A percentile compares a stretch with the other conserved stretches of the same genome.
These are phyloP conservation scores for Phytophthora cryptogea DNA, from an alignment of 352 stramenopile genomes.

Conservation along the genomic window DNA sequence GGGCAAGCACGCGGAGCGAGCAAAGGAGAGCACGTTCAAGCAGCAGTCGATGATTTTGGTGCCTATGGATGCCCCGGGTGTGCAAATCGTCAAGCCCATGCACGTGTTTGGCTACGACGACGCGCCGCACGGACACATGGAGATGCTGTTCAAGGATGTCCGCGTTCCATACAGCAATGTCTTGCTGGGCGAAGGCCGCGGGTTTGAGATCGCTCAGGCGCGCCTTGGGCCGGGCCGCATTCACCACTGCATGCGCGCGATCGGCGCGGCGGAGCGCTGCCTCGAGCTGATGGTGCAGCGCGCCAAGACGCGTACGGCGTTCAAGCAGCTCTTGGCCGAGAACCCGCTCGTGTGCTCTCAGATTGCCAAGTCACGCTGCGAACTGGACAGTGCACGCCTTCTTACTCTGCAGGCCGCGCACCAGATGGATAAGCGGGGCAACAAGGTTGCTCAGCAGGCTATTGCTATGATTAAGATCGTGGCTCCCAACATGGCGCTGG, in stretches of 20 bases:
- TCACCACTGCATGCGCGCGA: conserved; percentile 98
- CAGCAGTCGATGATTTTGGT: conserved; percentile 93
- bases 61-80: conserved; percentile 89
- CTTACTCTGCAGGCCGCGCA: conserved; percentile 91
- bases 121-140: conserved; percentile 94
- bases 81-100: conserved; percentile 90
- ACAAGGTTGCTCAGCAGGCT: conserved; percentile 89
- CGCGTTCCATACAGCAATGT: conserved; percentile 91
- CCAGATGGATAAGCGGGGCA: conserved; percentile 85
- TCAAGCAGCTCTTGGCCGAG: conserved; percentile 93
- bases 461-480: conserved; percentile 98
- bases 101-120: conserved; percentile 97
- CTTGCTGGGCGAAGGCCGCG: conserved; percentile 78
- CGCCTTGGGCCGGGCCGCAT: conserved; percentile 96
- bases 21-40: conserved; percentile 51
- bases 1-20: conserved; percentile 57
- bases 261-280: conserved; percentile 90
- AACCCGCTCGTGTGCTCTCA: conserved; percentile 82
- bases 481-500: conserved; percentile 90
- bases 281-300: conserved; percentile 88
- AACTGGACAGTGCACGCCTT: conserved; percentile 84
- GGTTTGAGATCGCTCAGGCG: conserved; percentile 90
- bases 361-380: conserved; percentile 81
- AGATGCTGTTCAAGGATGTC: conserved; percentile 96
- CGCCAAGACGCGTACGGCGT: conserved; percentile 93